Evolutionary conservation across 2,329 filamentous ascomycete genomes (phyloP), one percentile per base, ranked within the genome.

Genomic region (Penicillium sp.): DNA sequence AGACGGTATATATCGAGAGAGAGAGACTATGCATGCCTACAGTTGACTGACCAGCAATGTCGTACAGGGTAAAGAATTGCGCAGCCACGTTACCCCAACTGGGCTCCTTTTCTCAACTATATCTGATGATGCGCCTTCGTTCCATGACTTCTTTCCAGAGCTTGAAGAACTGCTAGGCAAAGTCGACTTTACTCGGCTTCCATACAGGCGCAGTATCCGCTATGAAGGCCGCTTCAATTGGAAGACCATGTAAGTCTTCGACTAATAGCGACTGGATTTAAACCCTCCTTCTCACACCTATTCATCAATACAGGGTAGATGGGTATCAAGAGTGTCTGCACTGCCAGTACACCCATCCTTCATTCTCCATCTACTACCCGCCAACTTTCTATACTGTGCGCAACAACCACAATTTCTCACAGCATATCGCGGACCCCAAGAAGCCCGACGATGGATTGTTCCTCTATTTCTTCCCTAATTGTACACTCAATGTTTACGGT

Each of bases 261-360:
- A 19, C 13, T 5, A 13, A 18, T 14, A 18, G 36, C 11, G 2
- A 50, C 13, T 4, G 16, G 9, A 14, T 13, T 14, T 10, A n/a
- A 6, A 2, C 13, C 33, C 16, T 11, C 31, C 33, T 33, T 39
- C 47, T 60, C 33, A 62, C 10, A n/a, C n/a, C n/a, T n/a, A 4
- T 39, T 49, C 7, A n/a, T 47, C 13, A 16, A 18, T 50, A 3
- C 55, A 81, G 78, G 79, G 81, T 85, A 24, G 83, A 85, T 59
- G 83, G 82, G 7, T 85, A 83, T 60, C 82, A 85, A 68, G 83
- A 85, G 70, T 86, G 83, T 61, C 76, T 85, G 19, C 83, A 85
- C 67, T 85, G 83, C 71, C 80, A 83, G 65, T 85, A 85, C 69
- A 85, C 83, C 0, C 83, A 86, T 60, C 83, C 82, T 0, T 81